Evolutionary conservation across 805 yeast species (phyloP).

Genomic region (Candida gorgasii): DNA sequence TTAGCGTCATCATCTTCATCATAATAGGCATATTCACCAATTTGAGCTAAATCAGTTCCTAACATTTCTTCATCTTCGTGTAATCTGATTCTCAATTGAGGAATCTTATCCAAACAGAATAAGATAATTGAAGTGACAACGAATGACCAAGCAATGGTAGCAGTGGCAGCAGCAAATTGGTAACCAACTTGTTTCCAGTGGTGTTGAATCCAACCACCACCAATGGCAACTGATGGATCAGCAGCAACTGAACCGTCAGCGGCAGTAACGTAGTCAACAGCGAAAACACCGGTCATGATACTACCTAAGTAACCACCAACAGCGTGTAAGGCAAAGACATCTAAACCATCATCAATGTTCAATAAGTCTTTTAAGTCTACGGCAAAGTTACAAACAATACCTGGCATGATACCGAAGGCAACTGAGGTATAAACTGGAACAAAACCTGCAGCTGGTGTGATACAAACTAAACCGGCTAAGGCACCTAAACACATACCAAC

Average conservation of each 20-base stretch:
- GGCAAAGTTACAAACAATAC: conserved; percentile 77
- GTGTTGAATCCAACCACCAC: conserved; percentile 88
- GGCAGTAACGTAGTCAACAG: conserved; percentile 86
- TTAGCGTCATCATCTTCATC: conserved; percentile 52
- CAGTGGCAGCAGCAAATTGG: conserved; percentile 76
- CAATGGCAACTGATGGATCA: conserved; percentile 40
- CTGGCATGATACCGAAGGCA: conserved; percentile 79
- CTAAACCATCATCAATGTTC: conserved; percentile 91
- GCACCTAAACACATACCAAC: conserved; percentile 94
- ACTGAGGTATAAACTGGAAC: conserved; percentile 91
- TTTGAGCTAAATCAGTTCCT: conserved; percentile 88
- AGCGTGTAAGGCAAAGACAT: conserved; percentile 91
- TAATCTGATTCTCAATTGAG: conserved; percentile 76
- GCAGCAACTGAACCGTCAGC: conserved; percentile 62
- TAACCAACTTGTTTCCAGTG: conserved; percentile 81
- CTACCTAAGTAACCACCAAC: conserved; percentile 90
- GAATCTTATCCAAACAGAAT: conserved; percentile 67
- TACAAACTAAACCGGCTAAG: conserved; percentile 90
- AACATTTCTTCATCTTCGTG: conserved; percentile 82
- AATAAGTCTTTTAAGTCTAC: conserved; percentile 74
- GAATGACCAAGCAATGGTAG: conserved; percentile 77
- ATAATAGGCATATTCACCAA: conserved; percentile 82
- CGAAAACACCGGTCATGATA: conserved; percentile 85
- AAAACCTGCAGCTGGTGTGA: conserved; percentile 96
- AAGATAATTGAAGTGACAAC: conserved; percentile 69